Percentiles rank a stretch among this genome's conserved stretches.
These are phyloP conservation scores for Physcomitrellopsis africana DNA, from an alignment of 225 moss, liverwort and hornwort genomes.

Conservation along the genomic window DNA sequence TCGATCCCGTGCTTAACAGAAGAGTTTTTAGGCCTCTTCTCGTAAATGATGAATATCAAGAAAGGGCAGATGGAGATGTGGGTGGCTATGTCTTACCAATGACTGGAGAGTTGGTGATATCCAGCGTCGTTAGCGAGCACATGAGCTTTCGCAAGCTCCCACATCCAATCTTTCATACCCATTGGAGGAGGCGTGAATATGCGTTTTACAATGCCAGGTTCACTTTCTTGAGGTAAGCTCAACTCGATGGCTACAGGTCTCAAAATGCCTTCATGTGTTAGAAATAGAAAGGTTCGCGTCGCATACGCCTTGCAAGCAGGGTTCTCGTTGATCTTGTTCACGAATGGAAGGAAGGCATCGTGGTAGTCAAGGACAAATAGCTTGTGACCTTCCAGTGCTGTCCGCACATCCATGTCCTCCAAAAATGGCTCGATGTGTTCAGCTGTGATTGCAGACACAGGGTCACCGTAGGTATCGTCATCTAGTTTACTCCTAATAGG, in stretches of 20 bases:
- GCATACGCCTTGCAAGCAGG: constrained; percentile 60
- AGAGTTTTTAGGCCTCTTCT: too few species aligned
- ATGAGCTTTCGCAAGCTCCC: constrained; percentile 75
- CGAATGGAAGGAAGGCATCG: constrained; percentile 59
- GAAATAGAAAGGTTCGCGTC: constrained; percentile 61
- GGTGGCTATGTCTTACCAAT: constrained; percentile 49
- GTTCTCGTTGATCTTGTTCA: constrained; percentile 58
- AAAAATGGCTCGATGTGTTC: constrained; percentile 57
- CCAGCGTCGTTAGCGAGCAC: constrained; percentile 66
- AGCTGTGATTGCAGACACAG: constrained; percentile 51
- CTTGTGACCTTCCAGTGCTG: constrained; percentile 48
- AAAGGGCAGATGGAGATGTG: constrained; percentile 5
- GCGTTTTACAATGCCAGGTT: constrained; percentile 31
- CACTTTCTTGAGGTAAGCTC: constrained; percentile 42
- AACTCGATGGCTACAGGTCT: constrained; percentile 70
- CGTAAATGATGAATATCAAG: neutral
- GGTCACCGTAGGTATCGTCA: constrained; percentile 37
- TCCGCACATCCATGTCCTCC: constrained; percentile 51
- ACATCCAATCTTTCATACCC: constrained; percentile 61
- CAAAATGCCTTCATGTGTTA: constrained; percentile 55
- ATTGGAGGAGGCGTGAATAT: constrained; percentile 59
- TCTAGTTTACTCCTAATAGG: constrained; percentile 59
- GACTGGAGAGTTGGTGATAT: constrained; percentile 73
- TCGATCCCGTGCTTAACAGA: constrained; percentile 7
- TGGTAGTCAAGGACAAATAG: constrained; percentile 67